Conservation (phyloP, 2,329 filamentous ascomycete genomes). For the Nigrospora oryzae region DNA sequence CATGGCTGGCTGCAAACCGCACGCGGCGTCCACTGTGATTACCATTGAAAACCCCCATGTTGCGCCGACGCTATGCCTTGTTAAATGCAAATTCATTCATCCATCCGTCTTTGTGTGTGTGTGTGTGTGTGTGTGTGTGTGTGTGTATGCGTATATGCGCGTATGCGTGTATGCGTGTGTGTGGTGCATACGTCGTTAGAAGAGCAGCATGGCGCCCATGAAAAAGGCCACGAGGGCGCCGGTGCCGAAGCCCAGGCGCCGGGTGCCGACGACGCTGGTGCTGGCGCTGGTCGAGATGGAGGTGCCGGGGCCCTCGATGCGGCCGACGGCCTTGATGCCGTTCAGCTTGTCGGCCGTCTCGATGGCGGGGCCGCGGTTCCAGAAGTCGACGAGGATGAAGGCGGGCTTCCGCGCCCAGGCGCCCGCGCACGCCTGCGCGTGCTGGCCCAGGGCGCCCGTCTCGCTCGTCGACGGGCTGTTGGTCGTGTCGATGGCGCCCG, state of each 20-base stretch:
- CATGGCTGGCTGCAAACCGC: too few species aligned
- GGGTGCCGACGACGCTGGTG: conserved; percentile 7
- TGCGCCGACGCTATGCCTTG: too few species aligned
- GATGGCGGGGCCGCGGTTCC: conserved; percentile 63
- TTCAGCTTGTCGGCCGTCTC: conserved; percentile 63
- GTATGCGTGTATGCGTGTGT: too few species aligned
- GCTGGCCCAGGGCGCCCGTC: conserved; percentile 44
- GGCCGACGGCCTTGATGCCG: conserved; percentile 32
- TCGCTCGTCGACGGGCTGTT: conserved; percentile 51
- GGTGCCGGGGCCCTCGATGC: conserved; percentile 12
- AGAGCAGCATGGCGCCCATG: conserved; percentile 29
- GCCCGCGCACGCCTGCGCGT: conserved; percentile 42
- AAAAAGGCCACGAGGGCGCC: conserved; percentile 35
- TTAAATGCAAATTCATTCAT: too few species aligned
- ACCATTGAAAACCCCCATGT: too few species aligned
- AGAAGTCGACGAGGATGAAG: conserved; percentile 75
- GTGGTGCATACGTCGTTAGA: not conserved
- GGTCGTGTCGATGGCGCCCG: conserved; percentile 50
- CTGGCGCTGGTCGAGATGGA: conserved; percentile 8
- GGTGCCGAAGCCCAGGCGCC: conserved; percentile 15
- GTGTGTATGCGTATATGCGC: too few species aligned
- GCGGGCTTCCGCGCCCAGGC: conserved; percentile 58
- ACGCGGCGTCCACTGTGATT: too few species aligned
- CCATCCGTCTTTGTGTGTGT: too few species aligned
- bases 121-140: too few species aligned